These are phyloP conservation scores for Heliocybe sulcata DNA, from an alignment of 1,284 basidiomycete species.

Conservation along the genomic window DNA sequence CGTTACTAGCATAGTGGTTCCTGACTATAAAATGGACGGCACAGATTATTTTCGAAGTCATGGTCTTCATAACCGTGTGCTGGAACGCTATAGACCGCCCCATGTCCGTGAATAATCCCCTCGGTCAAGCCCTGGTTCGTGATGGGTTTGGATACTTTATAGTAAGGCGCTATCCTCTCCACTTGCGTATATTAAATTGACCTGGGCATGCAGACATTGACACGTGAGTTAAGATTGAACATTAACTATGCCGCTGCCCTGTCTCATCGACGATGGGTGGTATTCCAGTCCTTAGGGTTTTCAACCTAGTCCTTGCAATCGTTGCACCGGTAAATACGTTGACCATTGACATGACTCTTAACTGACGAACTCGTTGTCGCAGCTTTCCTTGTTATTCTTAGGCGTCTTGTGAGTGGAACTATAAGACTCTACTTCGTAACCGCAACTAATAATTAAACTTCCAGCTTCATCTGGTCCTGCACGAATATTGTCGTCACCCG, in stretches of 20 bases:
- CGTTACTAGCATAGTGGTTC: not conserved
- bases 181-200: not conserved
- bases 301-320: slow-evolving; percentile 20
- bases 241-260: not conserved
- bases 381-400: slow-evolving; percentile 20
- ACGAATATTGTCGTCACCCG: not conserved
- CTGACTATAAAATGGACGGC: not conserved
- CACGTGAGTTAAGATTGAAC: slow-evolving; percentile 10
- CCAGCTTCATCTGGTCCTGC: not conserved
- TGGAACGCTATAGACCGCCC: slow-evolving; percentile 29
- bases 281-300: slow-evolving; percentile 19
- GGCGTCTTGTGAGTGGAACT: slow-evolving; percentile 19
- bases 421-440: not conserved
- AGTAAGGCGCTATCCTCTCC: slow-evolving; percentile 19
- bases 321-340: slow-evolving; percentile 17
- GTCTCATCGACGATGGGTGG: not conserved
- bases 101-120: slow-evolving; percentile 14
- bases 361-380: not conserved
- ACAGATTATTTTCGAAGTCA: slow-evolving; percentile 29
- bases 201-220: slow-evolving; percentile 1
- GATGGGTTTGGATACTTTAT: slow-evolving; percentile 31
- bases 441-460: not conserved
- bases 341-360: not conserved
- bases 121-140: slow-evolving; percentile 22
- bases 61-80: slow-evolving; percentile 25